Conservation (phyloP, 83 land plant genomes). For the Larix sibirica region DNA sequence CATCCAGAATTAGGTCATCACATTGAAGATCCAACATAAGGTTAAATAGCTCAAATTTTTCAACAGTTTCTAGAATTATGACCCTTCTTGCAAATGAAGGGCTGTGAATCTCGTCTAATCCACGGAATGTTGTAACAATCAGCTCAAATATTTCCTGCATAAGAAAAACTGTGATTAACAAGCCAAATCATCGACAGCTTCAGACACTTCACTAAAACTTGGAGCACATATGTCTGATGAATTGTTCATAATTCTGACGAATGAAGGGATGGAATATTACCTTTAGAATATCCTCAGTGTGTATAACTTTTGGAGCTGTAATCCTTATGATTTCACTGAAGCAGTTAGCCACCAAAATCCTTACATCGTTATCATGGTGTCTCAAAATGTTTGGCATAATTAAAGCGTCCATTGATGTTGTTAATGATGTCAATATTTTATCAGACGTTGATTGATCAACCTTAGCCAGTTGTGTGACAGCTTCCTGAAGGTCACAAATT, state of each 20-base stretch:
- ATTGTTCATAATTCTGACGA: no score
- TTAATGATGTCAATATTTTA: constrained; percentile 43
- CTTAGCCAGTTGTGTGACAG: constrained; percentile 45
- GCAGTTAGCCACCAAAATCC: constrained; percentile 66
- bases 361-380: constrained; percentile 68
- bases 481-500: constrained; percentile 43
- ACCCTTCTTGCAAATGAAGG: constrained; percentile 71
- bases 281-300: constrained; percentile 63
- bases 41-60: constrained; percentile 69
- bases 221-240: no score
- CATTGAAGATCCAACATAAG: constrained; percentile 85
- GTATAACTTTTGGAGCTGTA: constrained; percentile 81
- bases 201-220: no score
- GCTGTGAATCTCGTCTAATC: constrained; percentile 50
- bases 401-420: constrained; percentile 51
- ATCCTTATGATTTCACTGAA: constrained; percentile 77
- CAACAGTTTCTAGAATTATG: constrained; percentile 69
- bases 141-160: constrained; percentile 72
- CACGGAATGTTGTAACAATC: constrained; percentile 64
- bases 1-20: constrained; percentile 63
- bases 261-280: constrained; percentile 23
- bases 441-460: constrained; percentile 68
- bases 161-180: not conserved
- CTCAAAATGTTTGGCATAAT: constrained; percentile 51
- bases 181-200: not conserved